Evolutionary conservation across 2,329 filamentous ascomycete species (phyloP), one percentile per base, ranked within the genome.

Genomic region (Claviceps sp.): DNA sequence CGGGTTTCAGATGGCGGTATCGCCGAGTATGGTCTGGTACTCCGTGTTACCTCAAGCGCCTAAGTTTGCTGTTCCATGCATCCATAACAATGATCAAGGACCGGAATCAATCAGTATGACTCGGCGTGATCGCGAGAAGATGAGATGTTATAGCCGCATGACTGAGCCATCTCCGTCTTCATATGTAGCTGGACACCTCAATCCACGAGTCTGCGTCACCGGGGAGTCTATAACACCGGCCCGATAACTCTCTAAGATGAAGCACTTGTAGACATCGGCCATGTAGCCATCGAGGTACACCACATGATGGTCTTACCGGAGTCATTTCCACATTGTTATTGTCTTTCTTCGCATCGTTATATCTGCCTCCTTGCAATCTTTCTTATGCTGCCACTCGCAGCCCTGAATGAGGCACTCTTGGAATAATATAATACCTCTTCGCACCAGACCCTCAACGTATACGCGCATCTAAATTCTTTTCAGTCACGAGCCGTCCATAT

Each of bases 251-350:
- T 44, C n/a, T 14, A 20, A 46, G 38, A 34, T 37, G 48, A 50
- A 45, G 48, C 48, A 44, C 24, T 16, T 16, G 26, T 37, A 18
- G 41, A 38, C 30, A 24, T 26, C 14, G 22, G 26, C 36, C 48
- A 34, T 50, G 30, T 38, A 8, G 42, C 49, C 43, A 34, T 49
- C 24, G 47, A 52, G 11, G 46, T 52, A 45, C 51, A 50, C 40
- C 44, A 36, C 52, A 53, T 47, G 37, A 48, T 48, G 40, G 47
- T 50, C 44, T 34, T 40, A 53, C 52, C 36, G 47, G 40, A 37
- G 49, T 20, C 14, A 20, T 16, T 26, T 3, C 18, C 20, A 24
- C 2, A 34, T 20, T 5, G 18, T 41, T 20, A 20, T 48, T 30
- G 4, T 26, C 22, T 36, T 20, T 36, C 44, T 47, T n/a, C 24